phyloP scores from a whole-genome alignment of 139 green algal genomes.

The Zygnema circumcarinatum region DNA sequence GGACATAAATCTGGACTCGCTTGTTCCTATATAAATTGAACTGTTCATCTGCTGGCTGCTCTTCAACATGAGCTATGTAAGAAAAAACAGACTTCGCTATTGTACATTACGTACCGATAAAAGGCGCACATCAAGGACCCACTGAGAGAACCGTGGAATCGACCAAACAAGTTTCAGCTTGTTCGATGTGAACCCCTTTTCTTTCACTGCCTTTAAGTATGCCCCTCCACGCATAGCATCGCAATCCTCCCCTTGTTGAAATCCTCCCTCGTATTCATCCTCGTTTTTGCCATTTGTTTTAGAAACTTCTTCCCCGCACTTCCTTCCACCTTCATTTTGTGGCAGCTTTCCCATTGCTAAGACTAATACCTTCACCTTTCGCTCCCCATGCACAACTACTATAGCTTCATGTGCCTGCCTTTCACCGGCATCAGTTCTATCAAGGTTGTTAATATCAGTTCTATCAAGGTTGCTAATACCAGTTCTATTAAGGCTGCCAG shows the following conservation, averaged over 20 bases:
- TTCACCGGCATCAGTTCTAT: too few species aligned
- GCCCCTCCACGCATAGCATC: background rate
- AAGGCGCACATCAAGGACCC: conserved; percentile 5
- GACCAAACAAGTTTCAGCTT: background rate
- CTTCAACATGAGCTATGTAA: too few species aligned
- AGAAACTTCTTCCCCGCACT: background rate
- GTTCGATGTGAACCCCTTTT: background rate
- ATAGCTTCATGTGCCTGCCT: background rate
- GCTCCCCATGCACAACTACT: conserved; percentile 29
- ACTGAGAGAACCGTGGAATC: background rate
- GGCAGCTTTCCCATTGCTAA: background rate
- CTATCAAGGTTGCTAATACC: too few species aligned
- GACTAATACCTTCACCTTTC: conserved; percentile 19
- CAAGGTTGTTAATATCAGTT: too few species aligned
- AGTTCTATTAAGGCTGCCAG: too few species aligned
- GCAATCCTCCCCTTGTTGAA: background rate
- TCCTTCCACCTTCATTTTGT: background rate
- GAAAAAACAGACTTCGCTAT: too few species aligned
- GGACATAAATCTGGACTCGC: too few species aligned
- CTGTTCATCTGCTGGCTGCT: too few species aligned
- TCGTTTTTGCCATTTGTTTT: too few species aligned
- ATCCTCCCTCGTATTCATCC: background rate
- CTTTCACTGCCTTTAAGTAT: background rate
- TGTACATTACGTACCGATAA: background rate
- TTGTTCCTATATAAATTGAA: too few species aligned